phyloP scores from a whole-genome alignment of 345 rosid species.

The Passiflora organensis region DNA sequence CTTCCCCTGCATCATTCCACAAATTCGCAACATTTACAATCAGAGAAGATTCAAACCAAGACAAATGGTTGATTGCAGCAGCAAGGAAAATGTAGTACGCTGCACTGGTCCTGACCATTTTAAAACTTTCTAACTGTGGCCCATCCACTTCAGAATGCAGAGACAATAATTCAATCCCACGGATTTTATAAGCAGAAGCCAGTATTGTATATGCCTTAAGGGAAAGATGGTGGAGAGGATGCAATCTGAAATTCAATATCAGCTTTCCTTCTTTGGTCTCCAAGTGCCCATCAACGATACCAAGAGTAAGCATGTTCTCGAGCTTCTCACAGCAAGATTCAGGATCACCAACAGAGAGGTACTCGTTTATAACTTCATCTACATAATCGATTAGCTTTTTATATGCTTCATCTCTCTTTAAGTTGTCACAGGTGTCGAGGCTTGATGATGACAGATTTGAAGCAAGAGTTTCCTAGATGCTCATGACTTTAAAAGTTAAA shows the following conservation, averaged over 20 bases:
- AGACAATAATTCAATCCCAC: constrained; percentile 27
- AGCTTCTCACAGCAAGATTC: constrained; percentile 58
- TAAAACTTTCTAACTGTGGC: constrained; percentile 29
- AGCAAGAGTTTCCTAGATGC: constrained; percentile 43
- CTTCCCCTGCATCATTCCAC: constrained; percentile 71
- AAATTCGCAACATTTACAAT: constrained; percentile 48
- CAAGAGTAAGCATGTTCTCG: constrained; percentile 44
- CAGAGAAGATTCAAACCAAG: constrained; percentile 47
- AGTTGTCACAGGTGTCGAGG: constrained; percentile 16
- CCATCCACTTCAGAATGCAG: constrained; percentile 21
- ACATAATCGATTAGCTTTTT: constrained; percentile 37
- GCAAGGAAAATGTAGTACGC: constrained; percentile 79
- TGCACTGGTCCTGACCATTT: constrained; percentile 44
- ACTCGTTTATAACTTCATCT: constrained; percentile 44
- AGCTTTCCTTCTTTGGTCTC: constrained; percentile 14
- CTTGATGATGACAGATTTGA: constrained; percentile 20
- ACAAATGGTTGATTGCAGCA: constrained; percentile 45
- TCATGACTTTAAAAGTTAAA: constrained; percentile 7
- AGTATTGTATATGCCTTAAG: constrained; percentile 56
- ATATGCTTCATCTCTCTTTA: constrained; percentile 29
- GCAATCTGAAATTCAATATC: constrained; percentile 33
- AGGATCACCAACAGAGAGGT: constrained; percentile 47
- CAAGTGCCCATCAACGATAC: constrained; percentile 26
- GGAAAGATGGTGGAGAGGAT: constrained; percentile 59
- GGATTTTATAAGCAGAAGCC: constrained; percentile 60